Evolutionary conservation across 1,284 basidiomycete genomes (phyloP), one percentile per base, ranked within the genome.

Genomic region (Malassezia equina): DNA sequence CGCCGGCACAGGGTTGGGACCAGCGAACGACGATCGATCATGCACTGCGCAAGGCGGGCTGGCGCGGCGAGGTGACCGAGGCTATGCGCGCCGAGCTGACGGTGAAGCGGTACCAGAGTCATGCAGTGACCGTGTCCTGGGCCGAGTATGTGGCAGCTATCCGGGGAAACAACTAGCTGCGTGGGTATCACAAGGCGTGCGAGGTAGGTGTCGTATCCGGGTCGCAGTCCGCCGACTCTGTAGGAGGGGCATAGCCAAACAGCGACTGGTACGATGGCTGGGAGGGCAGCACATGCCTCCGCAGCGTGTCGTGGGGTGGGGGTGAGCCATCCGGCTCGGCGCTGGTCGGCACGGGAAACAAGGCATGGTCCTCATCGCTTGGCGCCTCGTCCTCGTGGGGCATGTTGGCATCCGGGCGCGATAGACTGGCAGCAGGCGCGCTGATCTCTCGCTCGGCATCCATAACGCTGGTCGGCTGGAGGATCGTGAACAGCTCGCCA

Each of bases 11-110:
- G 76, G 90, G 88, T 3, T 98, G 93, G 93, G 82, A 84, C 55
- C 86, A 86, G 79, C 78, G 84, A 49, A 86, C 94, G 71, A 85
- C 93, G 1, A 78, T 98, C 40, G 84, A 91, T 65, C 88, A 84
- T 65, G 89, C 90, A 13, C 90, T 96, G 60, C 82, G 83, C 56
- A 98, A 98, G 77, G 88, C 90, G 5, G 90, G 89, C 3, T 95
- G 59, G 51, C 81, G 77, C 52, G 89, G 88, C 0, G 75, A 76
- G 28, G 88, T 96, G 64, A 86, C 84, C 2, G 86, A 93, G 72
- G 86, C 86, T 60, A 77, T 93, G 47, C 81, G 90, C 61, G 78
- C 83, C 60, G 84, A 82, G 65, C 77, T 95, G 59, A 83, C 81
- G 66, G 80, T 95, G 59, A 81, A 85, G 64, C 78, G 89, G 63